Evolutionary conservation across 768 basidiomycete genomes (phyloP).

Genomic region (Tulasnella sp.): DNA sequence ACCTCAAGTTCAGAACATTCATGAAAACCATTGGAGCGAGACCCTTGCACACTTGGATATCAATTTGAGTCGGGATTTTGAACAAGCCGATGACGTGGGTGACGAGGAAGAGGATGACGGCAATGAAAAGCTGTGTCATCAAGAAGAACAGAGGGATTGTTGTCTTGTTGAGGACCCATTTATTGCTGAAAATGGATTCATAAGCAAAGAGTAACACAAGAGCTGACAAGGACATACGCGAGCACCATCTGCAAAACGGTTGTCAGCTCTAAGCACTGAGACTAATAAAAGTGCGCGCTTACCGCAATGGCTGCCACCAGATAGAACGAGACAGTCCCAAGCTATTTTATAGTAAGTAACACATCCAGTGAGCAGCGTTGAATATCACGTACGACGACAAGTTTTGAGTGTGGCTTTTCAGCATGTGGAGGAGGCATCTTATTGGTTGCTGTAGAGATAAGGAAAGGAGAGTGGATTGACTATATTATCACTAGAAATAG

Average conservation of each 20-base stretch:
- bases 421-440: conserved; percentile 2
- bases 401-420: conserved; percentile 12
- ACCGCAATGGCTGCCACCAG: conserved; percentile 80
- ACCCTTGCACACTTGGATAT: conserved; percentile 52
- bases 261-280: background rate
- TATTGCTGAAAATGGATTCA: conserved; percentile 42
- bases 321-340: conserved; percentile 69
- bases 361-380: background rate
- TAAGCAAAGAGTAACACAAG: background rate
- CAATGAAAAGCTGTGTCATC: conserved; percentile 65
- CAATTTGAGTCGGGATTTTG: conserved; percentile 20
- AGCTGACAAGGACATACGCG: conserved; percentile 38
- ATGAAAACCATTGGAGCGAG: conserved; percentile 61
- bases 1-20: conserved; percentile 79
- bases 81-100: conserved; percentile 52
- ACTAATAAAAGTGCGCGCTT: conserved; percentile 23
- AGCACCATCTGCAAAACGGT: conserved; percentile 60
- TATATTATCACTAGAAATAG: too few relatives aligned
- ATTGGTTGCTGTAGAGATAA: too few relatives aligned
- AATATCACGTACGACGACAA: conserved; percentile 12
- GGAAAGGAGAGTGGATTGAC: too few relatives aligned
- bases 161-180: conserved; percentile 78
- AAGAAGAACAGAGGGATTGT: conserved; percentile 76
- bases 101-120: conserved; percentile 58
- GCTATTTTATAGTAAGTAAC: conserved; percentile 30